These are phyloP conservation scores for Plasmopara muralis DNA, from an alignment of 352 stramenopile species.

Conservation along the genomic window DNA sequence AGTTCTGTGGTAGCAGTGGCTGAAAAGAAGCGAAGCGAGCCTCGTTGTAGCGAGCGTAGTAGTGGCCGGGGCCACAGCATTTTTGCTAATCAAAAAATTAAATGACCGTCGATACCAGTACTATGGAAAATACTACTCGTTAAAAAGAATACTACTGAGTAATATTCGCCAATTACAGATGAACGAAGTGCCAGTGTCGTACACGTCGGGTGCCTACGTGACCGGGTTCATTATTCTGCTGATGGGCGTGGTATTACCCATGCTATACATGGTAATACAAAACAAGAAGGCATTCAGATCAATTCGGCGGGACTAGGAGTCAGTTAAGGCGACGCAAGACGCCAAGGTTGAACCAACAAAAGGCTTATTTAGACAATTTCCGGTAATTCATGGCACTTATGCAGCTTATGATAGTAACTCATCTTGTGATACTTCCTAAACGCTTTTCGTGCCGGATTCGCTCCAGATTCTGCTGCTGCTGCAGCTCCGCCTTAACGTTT, in stretches of 20 bases:
- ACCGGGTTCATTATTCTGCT: constrained; percentile 61
- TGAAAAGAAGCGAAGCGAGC: constrained; percentile 12
- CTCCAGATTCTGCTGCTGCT: constrained; percentile 92
- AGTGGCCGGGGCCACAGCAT: constrained; percentile 12
- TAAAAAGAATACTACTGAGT: not conserved
- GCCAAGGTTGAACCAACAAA: no score
- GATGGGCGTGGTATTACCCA: constrained; percentile 59
- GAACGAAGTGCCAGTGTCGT: constrained; percentile 43
- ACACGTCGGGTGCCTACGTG: constrained; percentile 63
- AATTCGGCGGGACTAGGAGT: constrained; percentile 55
- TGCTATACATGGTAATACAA: constrained; percentile 83
- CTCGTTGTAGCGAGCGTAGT: constrained; percentile 14
- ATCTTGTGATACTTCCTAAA: constrained; percentile 8
- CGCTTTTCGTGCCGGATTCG: constrained; percentile 81
- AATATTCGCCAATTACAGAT: constrained; percentile 13
- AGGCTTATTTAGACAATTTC: no score
- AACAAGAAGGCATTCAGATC: constrained; percentile 86
- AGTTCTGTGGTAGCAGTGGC: not conserved
- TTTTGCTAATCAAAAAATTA: not conserved
- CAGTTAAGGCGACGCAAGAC: no score
- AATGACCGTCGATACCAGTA: not conserved
- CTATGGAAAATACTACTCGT: no score
- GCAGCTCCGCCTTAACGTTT: constrained; percentile 93
- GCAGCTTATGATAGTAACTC: constrained; percentile 9
- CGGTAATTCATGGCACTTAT: not conserved